phyloP scores from a whole-genome alignment of 768 basidiomycete species.

The Pleurotus sapidus region DNA sequence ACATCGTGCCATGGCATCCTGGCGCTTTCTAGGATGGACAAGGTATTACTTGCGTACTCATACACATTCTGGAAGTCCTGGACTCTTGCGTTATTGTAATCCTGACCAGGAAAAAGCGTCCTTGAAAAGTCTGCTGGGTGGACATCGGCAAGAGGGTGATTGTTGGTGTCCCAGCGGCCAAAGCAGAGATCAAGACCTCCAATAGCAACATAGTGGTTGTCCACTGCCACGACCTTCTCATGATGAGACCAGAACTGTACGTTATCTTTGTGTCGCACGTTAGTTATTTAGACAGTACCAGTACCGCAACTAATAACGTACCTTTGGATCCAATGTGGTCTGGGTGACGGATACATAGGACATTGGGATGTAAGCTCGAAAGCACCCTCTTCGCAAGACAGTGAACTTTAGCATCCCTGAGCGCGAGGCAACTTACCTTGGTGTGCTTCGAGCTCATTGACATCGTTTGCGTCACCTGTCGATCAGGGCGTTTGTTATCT shows the following conservation, averaged over 20 bases:
- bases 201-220: conserved; percentile 82
- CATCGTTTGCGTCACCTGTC: conserved; percentile 87
- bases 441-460: conserved; percentile 84
- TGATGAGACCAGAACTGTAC: conserved; percentile 92
- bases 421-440: conserved; percentile 39
- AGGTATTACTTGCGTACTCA: conserved; percentile 67
- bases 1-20: conserved; percentile 98
- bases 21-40: conserved; percentile 64
- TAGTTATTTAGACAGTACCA: background rate
- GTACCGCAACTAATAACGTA: conserved; percentile 19
- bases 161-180: conserved; percentile 95
- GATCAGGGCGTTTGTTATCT: background rate
- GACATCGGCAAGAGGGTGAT: conserved; percentile 86
- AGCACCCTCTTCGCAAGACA: conserved; percentile 41
- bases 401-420: background rate
- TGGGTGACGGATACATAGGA: conserved; percentile 86
- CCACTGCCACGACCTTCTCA: conserved; percentile 88
- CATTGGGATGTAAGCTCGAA: conserved; percentile 88
- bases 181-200: conserved; percentile 97
- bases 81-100: conserved; percentile 89
- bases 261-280: conserved; percentile 44
- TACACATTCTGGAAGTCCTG: conserved; percentile 84
- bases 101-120: conserved; percentile 91
- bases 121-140: conserved; percentile 82
- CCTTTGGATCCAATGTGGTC: conserved; percentile 85